phyloP scores from a whole-genome alignment of 768 basidiomycete species.

The Collybiopsis luxurians region DNA sequence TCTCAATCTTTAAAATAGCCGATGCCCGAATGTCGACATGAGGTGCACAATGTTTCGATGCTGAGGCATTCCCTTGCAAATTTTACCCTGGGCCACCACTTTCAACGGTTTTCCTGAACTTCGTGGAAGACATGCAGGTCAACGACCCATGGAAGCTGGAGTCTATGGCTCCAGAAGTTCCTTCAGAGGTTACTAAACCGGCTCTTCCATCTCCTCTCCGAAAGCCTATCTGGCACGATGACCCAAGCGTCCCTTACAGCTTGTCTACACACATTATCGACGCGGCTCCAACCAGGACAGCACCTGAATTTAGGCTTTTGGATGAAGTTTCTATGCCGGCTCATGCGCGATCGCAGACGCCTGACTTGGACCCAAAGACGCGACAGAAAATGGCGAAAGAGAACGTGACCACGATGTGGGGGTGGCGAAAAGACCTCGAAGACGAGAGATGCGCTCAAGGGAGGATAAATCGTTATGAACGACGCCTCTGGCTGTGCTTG shows the following conservation, averaged over 20 bases:
- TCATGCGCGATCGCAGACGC: constrained; percentile 1
- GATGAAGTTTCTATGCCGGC: constrained; percentile 25
- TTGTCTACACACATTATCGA: constrained; percentile 56
- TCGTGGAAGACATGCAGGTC: background rate
- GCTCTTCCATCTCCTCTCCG: background rate
- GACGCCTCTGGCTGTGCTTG: constrained; percentile 63
- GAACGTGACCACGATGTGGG: constrained; percentile 22
- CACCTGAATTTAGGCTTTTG: constrained; percentile 29
- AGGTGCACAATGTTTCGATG: no score
- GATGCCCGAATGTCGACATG: no score
- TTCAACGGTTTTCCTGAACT: no score
- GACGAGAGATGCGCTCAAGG: background rate
- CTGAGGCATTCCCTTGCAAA: no score
- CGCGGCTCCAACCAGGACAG: constrained; percentile 44
- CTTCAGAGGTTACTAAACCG: background rate
- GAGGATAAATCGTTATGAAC: background rate
- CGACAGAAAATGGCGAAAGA: constrained; percentile 18
- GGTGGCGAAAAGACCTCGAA: constrained; percentile 26
- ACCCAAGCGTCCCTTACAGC: constrained; percentile 23
- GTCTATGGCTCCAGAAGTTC: constrained; percentile 1
- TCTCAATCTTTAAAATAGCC: no score
- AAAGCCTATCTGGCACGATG: constrained; percentile 5
- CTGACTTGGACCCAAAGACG: constrained; percentile 35
- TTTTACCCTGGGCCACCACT: no score
- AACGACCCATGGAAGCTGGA: background rate